phyloP scores from a whole-genome alignment of 1,284 basidiomycete genomes.

The Boletellus deceptivus region DNA sequence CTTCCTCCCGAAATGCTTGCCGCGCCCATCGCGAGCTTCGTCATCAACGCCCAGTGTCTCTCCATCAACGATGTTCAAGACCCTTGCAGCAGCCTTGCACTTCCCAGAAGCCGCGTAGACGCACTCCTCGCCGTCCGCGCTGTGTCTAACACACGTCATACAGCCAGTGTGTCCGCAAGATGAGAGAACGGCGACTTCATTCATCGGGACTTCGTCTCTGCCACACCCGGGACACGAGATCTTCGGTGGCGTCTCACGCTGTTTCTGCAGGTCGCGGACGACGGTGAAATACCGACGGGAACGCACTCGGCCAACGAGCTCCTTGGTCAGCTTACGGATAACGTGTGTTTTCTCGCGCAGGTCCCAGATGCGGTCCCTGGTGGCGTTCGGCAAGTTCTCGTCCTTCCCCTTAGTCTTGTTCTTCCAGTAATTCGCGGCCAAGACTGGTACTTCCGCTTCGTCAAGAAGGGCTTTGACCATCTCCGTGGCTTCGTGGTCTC shows the following conservation, averaged over 20 bases:
- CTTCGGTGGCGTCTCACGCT: conserved; percentile 54
- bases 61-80: conserved; percentile 80
- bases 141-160: conserved; percentile 64
- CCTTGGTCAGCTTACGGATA: conserved; percentile 80
- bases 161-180: conserved; percentile 91
- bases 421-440: conserved; percentile 37
- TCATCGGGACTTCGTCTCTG: conserved; percentile 53
- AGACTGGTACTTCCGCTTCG: conserved; percentile 52
- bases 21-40: conserved; percentile 63
- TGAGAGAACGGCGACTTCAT: conserved; percentile 80
- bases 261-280: conserved; percentile 84
- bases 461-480: conserved; percentile 60
- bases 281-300: conserved; percentile 89
- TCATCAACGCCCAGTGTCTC: conserved; percentile 84
- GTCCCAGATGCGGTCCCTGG: conserved; percentile 71
- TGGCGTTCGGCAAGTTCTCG: conserved; percentile 52
- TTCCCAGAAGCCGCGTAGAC: conserved; percentile 65
- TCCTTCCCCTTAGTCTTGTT: conserved; percentile 54
- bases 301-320: conserved; percentile 83
- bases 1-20: conserved; percentile 86
- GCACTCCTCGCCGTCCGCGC: conserved; percentile 79
- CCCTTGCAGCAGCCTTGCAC: conserved; percentile 72
- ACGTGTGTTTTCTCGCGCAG: conserved; percentile 86
- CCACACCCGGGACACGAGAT: conserved; percentile 64
- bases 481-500: conserved; percentile 72